These are phyloP conservation scores for Conoideocrella luteorostrata DNA, from an alignment of 2,329 filamentous ascomycete species.

Conservation along the genomic window DNA sequence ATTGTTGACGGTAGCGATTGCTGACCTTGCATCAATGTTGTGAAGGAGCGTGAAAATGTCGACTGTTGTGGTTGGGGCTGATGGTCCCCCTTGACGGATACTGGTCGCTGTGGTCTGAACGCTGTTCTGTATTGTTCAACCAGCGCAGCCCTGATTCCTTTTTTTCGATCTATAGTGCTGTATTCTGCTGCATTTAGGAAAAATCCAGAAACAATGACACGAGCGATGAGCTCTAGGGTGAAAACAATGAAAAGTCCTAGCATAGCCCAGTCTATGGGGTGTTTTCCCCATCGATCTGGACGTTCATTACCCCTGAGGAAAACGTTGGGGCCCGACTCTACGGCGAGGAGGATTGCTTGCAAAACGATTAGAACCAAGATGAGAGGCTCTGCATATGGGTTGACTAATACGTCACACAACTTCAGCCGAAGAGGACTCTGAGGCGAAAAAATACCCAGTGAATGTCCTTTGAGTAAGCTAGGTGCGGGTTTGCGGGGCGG, in stretches of 20 bases:
- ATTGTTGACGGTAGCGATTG: constrained; percentile 51
- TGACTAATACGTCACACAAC: constrained; percentile 78
- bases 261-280: constrained; percentile 71
- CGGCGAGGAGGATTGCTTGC: constrained; percentile 79
- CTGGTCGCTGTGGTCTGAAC: constrained; percentile 74
- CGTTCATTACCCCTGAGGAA: constrained; percentile 55
- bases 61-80: constrained; percentile 45
- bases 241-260: constrained; percentile 83
- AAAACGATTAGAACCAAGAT: constrained; percentile 83
- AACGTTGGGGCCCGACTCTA: constrained; percentile 72
- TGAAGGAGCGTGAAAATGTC: constrained; percentile 71
- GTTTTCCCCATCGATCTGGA: constrained; percentile 58
- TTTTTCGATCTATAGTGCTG: constrained; percentile 76
- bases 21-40: constrained; percentile 66
- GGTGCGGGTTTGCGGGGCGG: constrained; percentile 15
- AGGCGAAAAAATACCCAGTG: constrained; percentile 76
- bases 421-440: constrained; percentile 66
- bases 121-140: constrained; percentile 69
- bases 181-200: constrained; percentile 87
- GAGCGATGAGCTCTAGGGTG: constrained; percentile 74
- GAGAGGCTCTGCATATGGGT: constrained; percentile 78
- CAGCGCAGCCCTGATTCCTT: constrained; percentile 67
- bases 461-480: constrained; percentile 83
- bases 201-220: constrained; percentile 89
- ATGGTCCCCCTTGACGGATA: constrained; percentile 51